A percentile compares a stretch with the other conserved stretches of the same genome.
These are phyloP conservation scores for Globisporangium lucens DNA, from an alignment of 352 stramenopile genomes.

Conservation along the genomic window DNA sequence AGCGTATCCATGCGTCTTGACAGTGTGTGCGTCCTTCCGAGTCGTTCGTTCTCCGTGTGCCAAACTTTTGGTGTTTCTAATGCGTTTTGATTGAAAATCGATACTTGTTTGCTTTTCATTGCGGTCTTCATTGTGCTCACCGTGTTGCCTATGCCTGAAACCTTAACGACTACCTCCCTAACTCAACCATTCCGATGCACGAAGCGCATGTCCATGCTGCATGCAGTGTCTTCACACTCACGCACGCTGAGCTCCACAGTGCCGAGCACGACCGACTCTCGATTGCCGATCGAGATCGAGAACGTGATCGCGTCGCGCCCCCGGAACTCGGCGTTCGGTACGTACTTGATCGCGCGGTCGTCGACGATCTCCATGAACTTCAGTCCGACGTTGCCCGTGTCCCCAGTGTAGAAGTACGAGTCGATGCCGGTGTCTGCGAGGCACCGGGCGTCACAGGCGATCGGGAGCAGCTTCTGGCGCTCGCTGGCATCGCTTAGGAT, in stretches of 20 bases:
- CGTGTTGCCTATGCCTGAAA: not conserved
- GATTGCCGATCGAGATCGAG: slow-evolving; percentile 38
- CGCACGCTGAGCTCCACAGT: slow-evolving; percentile 55
- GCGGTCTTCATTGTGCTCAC: not conserved
- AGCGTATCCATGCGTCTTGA: not conserved
- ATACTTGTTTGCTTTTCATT: not conserved
- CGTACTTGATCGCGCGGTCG: slow-evolving; percentile 54
- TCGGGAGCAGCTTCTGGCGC: slow-evolving; percentile 47
- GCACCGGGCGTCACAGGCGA: slow-evolving; percentile 51
- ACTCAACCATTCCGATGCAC: slow-evolving; percentile 12
- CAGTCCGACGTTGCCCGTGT: slow-evolving; percentile 43
- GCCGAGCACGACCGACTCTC: slow-evolving; percentile 43
- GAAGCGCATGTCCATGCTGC: slow-evolving; percentile 18
- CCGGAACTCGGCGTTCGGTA: slow-evolving; percentile 44
- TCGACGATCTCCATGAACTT: slow-evolving; percentile 41
- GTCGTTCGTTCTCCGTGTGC: not conserved
- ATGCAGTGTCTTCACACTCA: slow-evolving; percentile 48
- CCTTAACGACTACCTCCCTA: too few species aligned
- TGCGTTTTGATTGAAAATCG: not conserved
- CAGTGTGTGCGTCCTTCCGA: not conserved
- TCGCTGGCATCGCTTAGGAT: slow-evolving; percentile 48
- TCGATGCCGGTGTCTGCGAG: slow-evolving; percentile 43
- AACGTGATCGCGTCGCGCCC: slow-evolving; percentile 63
- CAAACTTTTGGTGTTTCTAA: not conserved
- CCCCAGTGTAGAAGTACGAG: slow-evolving; percentile 49